Conservation (phyloP, 2,329 filamentous ascomycete genomes). For the Aspergillus thermomutatus region DNA sequence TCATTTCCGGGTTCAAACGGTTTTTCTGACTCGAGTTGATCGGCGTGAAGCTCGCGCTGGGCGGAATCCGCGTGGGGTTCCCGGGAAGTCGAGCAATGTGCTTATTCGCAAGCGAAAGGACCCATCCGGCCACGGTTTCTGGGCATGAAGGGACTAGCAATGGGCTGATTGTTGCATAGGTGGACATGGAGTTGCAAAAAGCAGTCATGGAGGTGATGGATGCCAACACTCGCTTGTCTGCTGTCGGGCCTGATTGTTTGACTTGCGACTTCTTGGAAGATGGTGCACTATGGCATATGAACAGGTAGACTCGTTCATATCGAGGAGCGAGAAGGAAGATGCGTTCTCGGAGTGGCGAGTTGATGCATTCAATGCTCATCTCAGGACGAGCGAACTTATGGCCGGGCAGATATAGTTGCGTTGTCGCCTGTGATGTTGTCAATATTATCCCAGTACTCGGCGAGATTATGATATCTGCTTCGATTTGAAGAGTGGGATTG, state of each 20-base stretch:
- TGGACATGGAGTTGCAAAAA: conserved; percentile 22
- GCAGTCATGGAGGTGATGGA: conserved; percentile 18
- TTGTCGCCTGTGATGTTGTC: conserved; percentile 68
- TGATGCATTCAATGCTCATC: conserved; percentile 16
- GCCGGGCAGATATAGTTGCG: conserved; percentile 68
- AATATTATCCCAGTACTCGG: conserved; percentile 66
- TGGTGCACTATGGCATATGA: conserved; percentile 52
- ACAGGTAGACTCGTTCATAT: conserved; percentile 66
- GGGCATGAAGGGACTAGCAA: conserved; percentile 11
- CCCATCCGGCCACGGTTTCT: conserved; percentile 53
- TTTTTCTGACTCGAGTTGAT: conserved; percentile 9
- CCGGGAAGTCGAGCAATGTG: conserved; percentile 29
- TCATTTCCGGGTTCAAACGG: conserved; percentile 27
- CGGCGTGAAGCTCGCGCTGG: conserved; percentile 5
- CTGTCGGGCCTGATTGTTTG: neutral
- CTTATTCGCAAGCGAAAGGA: conserved; percentile 51
- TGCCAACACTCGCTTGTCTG: conserved; percentile 11
- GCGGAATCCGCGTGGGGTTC: neutral
- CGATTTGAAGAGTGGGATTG: conserved; percentile 3
- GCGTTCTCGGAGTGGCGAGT: conserved; percentile 52
- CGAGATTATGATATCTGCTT: conserved; percentile 68
- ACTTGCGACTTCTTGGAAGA: conserved; percentile 20
- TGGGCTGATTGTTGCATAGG: conserved; percentile 10
- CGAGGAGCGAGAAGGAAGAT: conserved; percentile 53
- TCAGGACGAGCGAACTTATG: conserved; percentile 33